Base-by-base conservation (phyloP, 2,329 filamentous ascomycete genomes). In the Phyllosticta paracitricarpa region DNA sequence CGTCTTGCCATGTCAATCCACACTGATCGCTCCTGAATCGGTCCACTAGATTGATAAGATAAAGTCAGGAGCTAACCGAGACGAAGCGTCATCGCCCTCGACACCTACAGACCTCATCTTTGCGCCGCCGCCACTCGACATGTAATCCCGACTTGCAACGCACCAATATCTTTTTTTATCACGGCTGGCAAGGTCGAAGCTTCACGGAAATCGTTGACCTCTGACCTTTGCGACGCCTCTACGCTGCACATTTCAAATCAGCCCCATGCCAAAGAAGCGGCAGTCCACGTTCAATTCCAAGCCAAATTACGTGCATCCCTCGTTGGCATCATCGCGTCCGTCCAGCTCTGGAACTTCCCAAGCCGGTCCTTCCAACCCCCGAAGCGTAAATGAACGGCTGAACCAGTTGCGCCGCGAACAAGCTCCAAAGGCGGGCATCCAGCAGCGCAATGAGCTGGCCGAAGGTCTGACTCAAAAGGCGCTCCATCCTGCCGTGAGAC, bases 191-290 rank as follows among this genome's bases (percentile, higher is more conserved):
- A 48, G 40, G 40, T 48, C 40, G 40, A 19, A 4, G 33, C 30
- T 24, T 28, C 25, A 10, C 10, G 28, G 53, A 17, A 48, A 17
- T 7, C 48, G 33, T 24, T 51, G 12, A 24, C 51, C 24, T 52
- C n/a, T 25, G 51, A 14, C 54, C 19, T 33, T 14, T 14, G 53
- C 30, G 26, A 25, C 40, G 22, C 58, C 35, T 53, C 54, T 22
- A 7, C 25, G 52, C 55, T 22, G 25, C 54, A 19, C 55, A 48
- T 61, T 55, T 26, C 14, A n/a, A 17, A 2, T 17, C 40, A 48
- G 40, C 40, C 60, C 35, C 65, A 80, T 80, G 78, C 78, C 78
- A 66, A 80, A 79, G 71, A 79, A 79, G 68, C 74, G 76, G 63
- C 70, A 71, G 17, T 74, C 72, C 52, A 70, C 71, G 62, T 75